Evolutionary conservation across 208 protist genomes (phyloP).

Genomic region (Crithidia fasciculata): DNA sequence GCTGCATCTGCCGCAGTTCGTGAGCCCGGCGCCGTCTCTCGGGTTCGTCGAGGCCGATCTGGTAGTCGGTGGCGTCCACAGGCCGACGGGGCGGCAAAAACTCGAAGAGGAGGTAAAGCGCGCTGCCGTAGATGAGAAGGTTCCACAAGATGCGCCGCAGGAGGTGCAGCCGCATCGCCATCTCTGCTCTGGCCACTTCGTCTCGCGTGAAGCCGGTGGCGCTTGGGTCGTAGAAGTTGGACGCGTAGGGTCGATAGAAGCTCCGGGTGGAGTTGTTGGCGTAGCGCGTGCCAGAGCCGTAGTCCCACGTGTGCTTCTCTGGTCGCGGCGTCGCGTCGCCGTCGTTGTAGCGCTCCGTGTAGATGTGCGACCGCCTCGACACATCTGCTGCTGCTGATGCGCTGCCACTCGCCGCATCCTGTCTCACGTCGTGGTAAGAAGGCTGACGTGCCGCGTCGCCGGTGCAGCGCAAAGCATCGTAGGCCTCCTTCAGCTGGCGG

Average conservation of each 20-base stretch:
- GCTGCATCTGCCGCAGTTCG: slow-evolving; percentile 13
- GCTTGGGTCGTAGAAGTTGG: slow-evolving; percentile 35
- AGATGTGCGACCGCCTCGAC: slow-evolving; percentile 16
- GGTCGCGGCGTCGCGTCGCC: neutral
- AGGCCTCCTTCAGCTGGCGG: slow-evolving; percentile 47
- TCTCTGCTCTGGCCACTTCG: slow-evolving; percentile 36
- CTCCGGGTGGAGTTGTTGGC: slow-evolving; percentile 47
- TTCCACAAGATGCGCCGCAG: slow-evolving; percentile 32
- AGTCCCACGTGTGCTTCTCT: slow-evolving; percentile 20
- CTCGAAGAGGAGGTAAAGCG: slow-evolving; percentile 38
- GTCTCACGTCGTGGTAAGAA: neutral
- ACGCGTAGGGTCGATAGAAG: slow-evolving; percentile 44
- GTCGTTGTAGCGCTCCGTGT: slow-evolving; percentile 22
- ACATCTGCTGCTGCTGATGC: neutral
- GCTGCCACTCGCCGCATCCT: neutral
- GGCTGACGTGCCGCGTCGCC: neutral
- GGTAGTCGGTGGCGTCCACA: slow-evolving; percentile 2
- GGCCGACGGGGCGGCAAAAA: slow-evolving; percentile 1
- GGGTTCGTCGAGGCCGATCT: slow-evolving; percentile 7
- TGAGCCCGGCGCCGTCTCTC: slow-evolving; percentile 10
- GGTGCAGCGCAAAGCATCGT: slow-evolving; percentile 20
- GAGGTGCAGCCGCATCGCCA: slow-evolving; percentile 21
- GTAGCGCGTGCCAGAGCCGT: slow-evolving; percentile 13
- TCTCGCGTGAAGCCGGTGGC: slow-evolving; percentile 43
- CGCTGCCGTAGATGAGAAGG: slow-evolving; percentile 35